These are phyloP conservation scores for Podosphaera fusca DNA, from an alignment of 2,329 filamentous ascomycete species.

Conservation along the genomic window DNA sequence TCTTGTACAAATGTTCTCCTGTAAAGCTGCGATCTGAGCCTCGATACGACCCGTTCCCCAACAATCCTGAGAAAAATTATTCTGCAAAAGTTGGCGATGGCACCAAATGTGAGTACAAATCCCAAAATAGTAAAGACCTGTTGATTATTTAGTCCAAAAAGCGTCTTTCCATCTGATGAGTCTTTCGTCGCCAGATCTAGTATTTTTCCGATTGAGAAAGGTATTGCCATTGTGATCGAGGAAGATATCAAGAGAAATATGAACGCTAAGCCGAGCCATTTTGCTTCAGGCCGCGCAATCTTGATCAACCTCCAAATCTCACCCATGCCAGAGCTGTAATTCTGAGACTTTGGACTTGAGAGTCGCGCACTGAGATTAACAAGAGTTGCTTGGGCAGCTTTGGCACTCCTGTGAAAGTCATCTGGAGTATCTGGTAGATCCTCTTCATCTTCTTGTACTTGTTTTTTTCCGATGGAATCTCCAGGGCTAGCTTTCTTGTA, in stretches of 20 bases:
- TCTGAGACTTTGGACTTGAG: conserved; percentile 44
- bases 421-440: conserved; percentile 25
- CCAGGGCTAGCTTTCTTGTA: conserved; percentile 12
- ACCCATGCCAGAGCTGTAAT: conserved; percentile 34
- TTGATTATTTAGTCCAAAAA: conserved; percentile 65
- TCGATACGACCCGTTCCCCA: conserved; percentile 79
- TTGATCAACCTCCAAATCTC: conserved; percentile 77
- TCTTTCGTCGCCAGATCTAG: conserved; percentile 72
- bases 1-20: conserved; percentile 88
- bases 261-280: conserved; percentile 58
- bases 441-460: conserved; percentile 21
- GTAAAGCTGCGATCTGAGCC: conserved; percentile 74
- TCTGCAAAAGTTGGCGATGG: conserved; percentile 75
- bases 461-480: conserved; percentile 17
- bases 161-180: conserved; percentile 36
- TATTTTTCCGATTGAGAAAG: conserved; percentile 89
- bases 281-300: conserved; percentile 69
- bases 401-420: conserved; percentile 53
- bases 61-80: conserved; percentile 86
- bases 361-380: conserved; percentile 74
- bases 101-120: conserved; percentile 56
- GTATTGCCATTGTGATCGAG: conserved; percentile 82
- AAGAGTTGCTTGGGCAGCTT: conserved; percentile 65
- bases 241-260: conserved; percentile 73
- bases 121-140: conserved; percentile 76